These are phyloP conservation scores for Ormosia semicastrata DNA, from an alignment of 306 rosid species.

Conservation along the genomic window DNA sequence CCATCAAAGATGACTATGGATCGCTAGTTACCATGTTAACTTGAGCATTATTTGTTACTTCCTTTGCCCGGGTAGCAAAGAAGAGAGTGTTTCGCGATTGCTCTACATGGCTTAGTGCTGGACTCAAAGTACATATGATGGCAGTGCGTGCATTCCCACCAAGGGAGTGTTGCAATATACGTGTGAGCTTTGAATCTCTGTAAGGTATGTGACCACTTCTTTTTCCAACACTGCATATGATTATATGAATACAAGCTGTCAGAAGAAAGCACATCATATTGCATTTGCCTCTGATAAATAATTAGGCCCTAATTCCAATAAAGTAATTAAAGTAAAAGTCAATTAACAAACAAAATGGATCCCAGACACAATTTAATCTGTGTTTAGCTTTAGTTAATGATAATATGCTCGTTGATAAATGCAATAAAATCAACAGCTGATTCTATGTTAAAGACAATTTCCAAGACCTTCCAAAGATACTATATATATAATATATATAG, in stretches of 20 bases:
- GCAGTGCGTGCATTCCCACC: constrained; percentile 99
- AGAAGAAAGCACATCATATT: neutral
- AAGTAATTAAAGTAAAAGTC: neutral
- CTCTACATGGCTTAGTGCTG: constrained; percentile 90
- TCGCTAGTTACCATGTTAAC: constrained; percentile 77
- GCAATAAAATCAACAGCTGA: too few species aligned
- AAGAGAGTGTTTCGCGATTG: constrained; percentile 93
- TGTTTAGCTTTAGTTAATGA: too few species aligned
- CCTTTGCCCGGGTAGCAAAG: constrained; percentile 98
- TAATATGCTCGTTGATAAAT: too few species aligned
- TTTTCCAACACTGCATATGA: constrained; percentile 82
- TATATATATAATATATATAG: too few species aligned
- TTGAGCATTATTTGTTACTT: constrained; percentile 94
- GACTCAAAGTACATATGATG: constrained; percentile 94
- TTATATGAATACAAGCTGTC: constrained; percentile 3
- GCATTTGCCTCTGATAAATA: neutral
- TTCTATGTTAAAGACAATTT: too few species aligned
- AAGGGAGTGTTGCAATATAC: constrained; percentile 95
- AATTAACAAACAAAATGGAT: too few species aligned
- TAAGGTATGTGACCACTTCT: constrained; percentile 95
- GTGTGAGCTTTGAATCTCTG: constrained; percentile 97
- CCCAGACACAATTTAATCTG: too few species aligned
- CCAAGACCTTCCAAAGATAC: too few species aligned
- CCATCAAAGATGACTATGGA: neutral
- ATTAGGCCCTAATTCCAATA: neutral